Evolutionary conservation across 1,284 basidiomycete species (phyloP).

Genomic region (Heliocybe sulcata): DNA sequence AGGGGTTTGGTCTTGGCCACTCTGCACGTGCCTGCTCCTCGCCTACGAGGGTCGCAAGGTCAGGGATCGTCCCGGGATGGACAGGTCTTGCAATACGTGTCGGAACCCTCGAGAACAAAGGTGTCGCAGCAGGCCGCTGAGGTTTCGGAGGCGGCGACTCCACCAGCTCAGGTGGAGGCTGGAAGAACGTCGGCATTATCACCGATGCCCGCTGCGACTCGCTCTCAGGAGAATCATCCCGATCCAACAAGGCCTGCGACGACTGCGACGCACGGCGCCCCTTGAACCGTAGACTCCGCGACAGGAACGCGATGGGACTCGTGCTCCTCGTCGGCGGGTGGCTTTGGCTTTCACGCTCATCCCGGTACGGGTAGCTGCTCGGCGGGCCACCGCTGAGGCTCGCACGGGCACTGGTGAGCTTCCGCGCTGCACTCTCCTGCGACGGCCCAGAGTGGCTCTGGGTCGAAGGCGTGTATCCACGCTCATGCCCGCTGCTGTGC

Average conservation of each 20-base stretch:
- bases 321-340: background rate
- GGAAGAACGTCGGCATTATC: background rate
- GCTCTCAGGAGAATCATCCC: background rate
- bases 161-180: background rate
- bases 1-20: conserved; percentile 13
- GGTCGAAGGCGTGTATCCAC: background rate
- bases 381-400: background rate
- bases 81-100: background rate
- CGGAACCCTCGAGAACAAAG: background rate
- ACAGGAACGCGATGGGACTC: background rate
- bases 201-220: background rate
- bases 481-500: background rate
- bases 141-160: background rate
- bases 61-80: background rate
- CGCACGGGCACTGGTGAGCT: background rate
- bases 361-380: background rate
- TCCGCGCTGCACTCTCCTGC: background rate
- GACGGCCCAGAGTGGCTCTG: background rate
- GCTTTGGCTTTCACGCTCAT: background rate
- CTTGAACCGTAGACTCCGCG: background rate
- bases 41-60: background rate
- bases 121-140: background rate
- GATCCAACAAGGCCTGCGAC: background rate
- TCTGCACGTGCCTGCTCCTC: background rate
- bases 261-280: background rate